Base-by-base conservation (phyloP, 495 filamentous ascomycete genomes). In the Neurospora sp. region DNA sequence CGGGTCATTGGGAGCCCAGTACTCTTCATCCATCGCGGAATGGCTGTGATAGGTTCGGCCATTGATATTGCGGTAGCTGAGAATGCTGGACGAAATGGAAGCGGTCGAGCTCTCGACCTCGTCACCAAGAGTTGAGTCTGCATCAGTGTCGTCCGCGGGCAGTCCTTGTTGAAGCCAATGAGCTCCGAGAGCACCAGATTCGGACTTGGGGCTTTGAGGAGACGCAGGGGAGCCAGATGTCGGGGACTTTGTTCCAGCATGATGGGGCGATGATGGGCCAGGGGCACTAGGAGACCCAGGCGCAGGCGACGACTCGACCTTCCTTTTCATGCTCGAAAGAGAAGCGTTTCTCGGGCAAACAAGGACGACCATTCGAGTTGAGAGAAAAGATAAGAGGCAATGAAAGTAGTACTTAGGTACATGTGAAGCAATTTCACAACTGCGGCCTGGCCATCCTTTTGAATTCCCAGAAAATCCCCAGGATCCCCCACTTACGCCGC, bases 21-120 rank as follows among this genome's bases (percentile, higher is more conserved):
- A 79, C n/a, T 79, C 73, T 37, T 17, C 27, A 76, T 80, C 37
- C 77, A 78, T 22, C 73, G 74, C 41, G 71, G 73, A 72, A 45
- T 80, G 76, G 70, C 76, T 86, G 73, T 83, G 82, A 69, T 77
- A 84, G 1, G 78, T 83, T 48, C 83, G 75, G 40, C 81, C 82
- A 65, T 83, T 75, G 27, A 84, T 69, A 12, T 75, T 79, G 27
- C 82, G 78, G 72, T 85, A 86, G 27, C 85, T 77, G 9, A 84
- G 74, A 17, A 87, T 84, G 40, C 79, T 83, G 0, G 81, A 79
- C 16, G 79, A 79, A 14, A 87, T 71, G 8, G 85, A 86, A 1
- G 83, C 82, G 8, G 86, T 87, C 12, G 72, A 74, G 71, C 53
- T 65, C 53, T 65, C 53, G 7, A 65, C 8, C 5, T 65, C 53